Evolutionary conservation across 306 rosid species (phyloP).

Genomic region (Amphicarpaea edgeworthii): DNA sequence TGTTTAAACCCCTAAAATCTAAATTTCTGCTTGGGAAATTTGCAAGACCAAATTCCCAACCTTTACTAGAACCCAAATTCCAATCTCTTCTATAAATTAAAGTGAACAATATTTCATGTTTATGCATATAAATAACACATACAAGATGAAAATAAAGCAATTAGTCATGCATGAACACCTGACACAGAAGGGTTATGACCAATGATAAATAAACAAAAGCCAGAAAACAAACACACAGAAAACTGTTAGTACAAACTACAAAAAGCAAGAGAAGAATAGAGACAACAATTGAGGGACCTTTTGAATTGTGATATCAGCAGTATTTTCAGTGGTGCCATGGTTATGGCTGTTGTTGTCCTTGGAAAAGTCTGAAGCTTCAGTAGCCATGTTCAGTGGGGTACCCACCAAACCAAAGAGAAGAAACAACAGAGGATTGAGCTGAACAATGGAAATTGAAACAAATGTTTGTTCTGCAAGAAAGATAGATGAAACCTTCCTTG

Average conservation of each 20-base stretch:
- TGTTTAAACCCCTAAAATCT: not conserved
- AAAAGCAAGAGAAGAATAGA: not conserved
- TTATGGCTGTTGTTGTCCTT: conserved; percentile 12
- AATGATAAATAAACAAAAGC: not conserved
- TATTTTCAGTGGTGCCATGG: conserved; percentile 16
- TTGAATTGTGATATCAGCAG: conserved; percentile 38
- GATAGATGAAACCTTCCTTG: conserved; percentile 6
- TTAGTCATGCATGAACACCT: conserved; percentile 1
- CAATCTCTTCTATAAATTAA: conserved; percentile 20
- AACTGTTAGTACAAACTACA: not conserved
- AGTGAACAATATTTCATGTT: not conserved
- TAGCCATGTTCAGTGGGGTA: conserved; percentile 44
- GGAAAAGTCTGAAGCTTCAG: conserved; percentile 27
- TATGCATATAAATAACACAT: not conserved
- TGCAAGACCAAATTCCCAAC: conserved; percentile 21
- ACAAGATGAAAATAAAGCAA: conserved; percentile 21
- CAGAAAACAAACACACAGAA: not conserved
- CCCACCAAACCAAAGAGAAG: conserved; percentile 43
- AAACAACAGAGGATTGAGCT: conserved; percentile 11
- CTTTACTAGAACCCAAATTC: not conserved
- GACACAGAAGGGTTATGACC: not conserved
- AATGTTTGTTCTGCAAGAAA: not conserved
- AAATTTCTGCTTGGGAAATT: conserved; percentile 9
- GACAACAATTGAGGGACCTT: conserved; percentile 35
- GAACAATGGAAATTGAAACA: conserved; percentile 30